These are phyloP conservation scores for Iberis pinnata DNA, from an alignment of 345 rosid species.

Conservation along the genomic window DNA sequence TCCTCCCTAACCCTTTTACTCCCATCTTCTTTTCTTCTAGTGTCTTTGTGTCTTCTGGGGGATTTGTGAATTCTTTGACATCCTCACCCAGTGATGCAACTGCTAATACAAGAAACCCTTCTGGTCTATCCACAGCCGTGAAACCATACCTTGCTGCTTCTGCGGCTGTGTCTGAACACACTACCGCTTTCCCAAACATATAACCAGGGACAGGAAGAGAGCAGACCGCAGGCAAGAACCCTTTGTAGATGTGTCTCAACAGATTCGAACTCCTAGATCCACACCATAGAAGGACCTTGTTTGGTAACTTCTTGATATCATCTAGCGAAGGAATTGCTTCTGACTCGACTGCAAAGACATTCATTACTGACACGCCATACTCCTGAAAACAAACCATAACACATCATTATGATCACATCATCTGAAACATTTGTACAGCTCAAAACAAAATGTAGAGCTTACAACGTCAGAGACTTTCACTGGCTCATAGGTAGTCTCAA, in stretches of 20 bases:
- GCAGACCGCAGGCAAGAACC: constrained; percentile 63
- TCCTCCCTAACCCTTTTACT: constrained; percentile 69
- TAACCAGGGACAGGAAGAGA: constrained; percentile 71
- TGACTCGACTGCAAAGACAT: constrained; percentile 50
- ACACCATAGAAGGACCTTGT: constrained; percentile 74
- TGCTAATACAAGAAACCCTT: constrained; percentile 66
- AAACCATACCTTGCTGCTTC: constrained; percentile 80
- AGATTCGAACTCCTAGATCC: constrained; percentile 61
- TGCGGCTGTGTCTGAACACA: constrained; percentile 79
- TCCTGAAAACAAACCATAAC: constrained; percentile 34
- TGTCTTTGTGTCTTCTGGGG: constrained; percentile 53
- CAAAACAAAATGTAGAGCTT: background rate
- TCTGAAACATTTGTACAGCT: background rate
- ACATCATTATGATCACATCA: background rate
- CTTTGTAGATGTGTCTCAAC: constrained; percentile 59
- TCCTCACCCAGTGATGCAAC: constrained; percentile 55
- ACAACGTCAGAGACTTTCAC: constrained; percentile 63
- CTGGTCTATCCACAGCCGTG: constrained; percentile 64
- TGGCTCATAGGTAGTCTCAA: constrained; percentile 67
- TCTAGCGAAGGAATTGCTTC: constrained; percentile 51
- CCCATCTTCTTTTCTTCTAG: constrained; percentile 56
- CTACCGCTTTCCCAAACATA: constrained; percentile 76
- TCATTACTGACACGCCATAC: constrained; percentile 53
- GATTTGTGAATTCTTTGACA: constrained; percentile 35
- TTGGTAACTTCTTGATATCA: constrained; percentile 54